phyloP scores from a whole-genome alignment of 768 basidiomycete species.

The Phanerochaete sordida region DNA sequence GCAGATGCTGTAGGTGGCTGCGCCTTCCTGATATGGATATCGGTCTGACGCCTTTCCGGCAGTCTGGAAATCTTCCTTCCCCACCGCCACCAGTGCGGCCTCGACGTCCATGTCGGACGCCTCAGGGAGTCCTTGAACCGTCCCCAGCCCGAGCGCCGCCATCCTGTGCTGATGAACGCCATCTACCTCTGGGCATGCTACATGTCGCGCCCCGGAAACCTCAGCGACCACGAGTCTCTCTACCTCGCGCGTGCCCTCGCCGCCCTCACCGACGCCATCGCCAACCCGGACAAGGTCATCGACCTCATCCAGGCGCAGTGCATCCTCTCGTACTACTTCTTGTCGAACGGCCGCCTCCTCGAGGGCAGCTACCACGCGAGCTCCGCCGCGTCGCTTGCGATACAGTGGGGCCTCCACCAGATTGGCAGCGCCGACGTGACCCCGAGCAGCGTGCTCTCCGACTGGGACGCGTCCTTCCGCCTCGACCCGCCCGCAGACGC shows the following conservation, averaged over 20 bases:
- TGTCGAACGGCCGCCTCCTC: conserved; percentile 71
- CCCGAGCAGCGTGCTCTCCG: conserved; percentile 30
- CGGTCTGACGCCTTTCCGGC: conserved; percentile 13
- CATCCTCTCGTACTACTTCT: conserved; percentile 70
- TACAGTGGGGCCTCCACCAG: conserved; percentile 69
- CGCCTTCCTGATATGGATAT: conserved; percentile 1
- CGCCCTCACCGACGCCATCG: conserved; percentile 60
- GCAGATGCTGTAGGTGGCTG: conserved; percentile 55
- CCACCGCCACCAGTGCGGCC: conserved; percentile 71
- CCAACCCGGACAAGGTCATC: conserved; percentile 48
- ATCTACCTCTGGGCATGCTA: conserved; percentile 85
- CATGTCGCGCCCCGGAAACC: conserved; percentile 65
- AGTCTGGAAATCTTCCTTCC: conserved; percentile 76
- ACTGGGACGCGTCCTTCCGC: conserved; percentile 37
- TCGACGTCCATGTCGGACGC: conserved; percentile 65
- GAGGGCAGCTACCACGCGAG: conserved; percentile 78
- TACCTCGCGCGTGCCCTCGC: conserved; percentile 66
- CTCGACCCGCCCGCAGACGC: conserved; percentile 57
- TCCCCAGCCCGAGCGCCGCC: conserved; percentile 57
- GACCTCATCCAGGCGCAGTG: conserved; percentile 78
- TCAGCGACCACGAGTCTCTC: conserved; percentile 69
- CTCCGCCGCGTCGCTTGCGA: conserved; percentile 66
- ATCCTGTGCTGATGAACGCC: conserved; percentile 75
- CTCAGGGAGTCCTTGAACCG: conserved; percentile 58
- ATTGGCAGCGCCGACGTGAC: conserved; percentile 28